phyloP scores from a whole-genome alignment of 345 rosid genomes.

The Linum tenue region DNA sequence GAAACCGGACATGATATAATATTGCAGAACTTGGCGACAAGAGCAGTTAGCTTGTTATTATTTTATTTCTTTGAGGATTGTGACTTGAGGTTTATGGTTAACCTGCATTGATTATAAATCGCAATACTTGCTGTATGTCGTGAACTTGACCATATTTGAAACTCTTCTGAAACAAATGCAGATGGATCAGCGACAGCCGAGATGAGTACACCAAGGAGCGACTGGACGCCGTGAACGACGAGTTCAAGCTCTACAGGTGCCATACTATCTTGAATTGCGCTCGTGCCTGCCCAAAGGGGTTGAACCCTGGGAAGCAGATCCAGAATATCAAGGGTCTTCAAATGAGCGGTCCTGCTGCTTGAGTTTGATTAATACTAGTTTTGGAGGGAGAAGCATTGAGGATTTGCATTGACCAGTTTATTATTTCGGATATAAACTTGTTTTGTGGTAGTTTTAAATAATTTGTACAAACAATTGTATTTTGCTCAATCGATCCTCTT shows the following conservation, averaged over 20 bases:
- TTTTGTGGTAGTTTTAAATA: neutral
- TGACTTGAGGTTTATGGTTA: neutral
- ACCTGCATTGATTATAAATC: neutral
- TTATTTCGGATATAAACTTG: neutral
- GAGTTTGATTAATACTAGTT: neutral
- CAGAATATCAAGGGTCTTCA: conserved; percentile 71
- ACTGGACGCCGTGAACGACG: conserved; percentile 69
- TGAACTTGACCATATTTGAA: neutral
- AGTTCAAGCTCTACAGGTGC: conserved; percentile 92
- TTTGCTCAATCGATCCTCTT: neutral
- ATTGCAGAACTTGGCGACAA: neutral
- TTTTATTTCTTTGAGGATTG: too few relatives aligned
- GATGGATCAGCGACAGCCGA: conserved; percentile 97
- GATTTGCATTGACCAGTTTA: conserved; percentile 10
- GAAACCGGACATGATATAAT: neutral
- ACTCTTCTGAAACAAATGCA: conserved; percentile 23
- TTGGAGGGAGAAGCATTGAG: neutral
- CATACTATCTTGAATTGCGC: conserved; percentile 95
- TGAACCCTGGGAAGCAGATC: conserved; percentile 94
- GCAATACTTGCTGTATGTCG: too few relatives aligned
- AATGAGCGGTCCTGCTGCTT: conserved; percentile 14
- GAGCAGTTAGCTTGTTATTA: too few relatives aligned
- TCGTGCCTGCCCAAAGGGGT: conserved; percentile 96
- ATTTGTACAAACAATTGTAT: conserved; percentile 1
- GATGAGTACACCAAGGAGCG: conserved; percentile 86